Evolutionary conservation across 805 yeast species (phyloP), one percentile per base, ranked within the genome.

Genomic region (Barnettozyma sp.): DNA sequence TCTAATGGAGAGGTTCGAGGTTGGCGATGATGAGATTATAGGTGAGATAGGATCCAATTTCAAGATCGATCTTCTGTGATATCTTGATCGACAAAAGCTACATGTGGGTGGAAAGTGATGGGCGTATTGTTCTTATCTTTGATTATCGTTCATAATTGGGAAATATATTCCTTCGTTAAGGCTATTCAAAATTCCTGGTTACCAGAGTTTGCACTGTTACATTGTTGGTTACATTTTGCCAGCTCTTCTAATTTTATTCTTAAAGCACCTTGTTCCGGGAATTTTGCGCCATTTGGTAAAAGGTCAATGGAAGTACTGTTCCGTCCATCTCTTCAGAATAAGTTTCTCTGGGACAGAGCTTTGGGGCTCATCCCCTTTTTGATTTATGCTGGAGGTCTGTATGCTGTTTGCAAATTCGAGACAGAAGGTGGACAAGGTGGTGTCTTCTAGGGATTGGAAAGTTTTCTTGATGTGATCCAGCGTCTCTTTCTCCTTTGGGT

Each of bases 271-370:
- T n/a, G n/a, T n/a, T n/a, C n/a, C n/a, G n/a, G n/a, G n/a, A n/a
- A n/a, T n/a, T n/a, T n/a, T n/a, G n/a, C n/a, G n/a, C n/a, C n/a
- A n/a, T n/a, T n/a, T n/a, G n/a, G n/a, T n/a, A n/a, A n/a, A n/a
- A n/a, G n/a, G n/a, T 38, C 30, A 46, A 7, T 28, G 26, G 24
- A 52, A 51, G 37, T 51, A 52, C 35, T 49, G 55, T 21, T 52
- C 74, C 2, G 73, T 67, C 78, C 78, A 71, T 42, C 76, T 55
- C 19, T 66, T 65, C 33, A 70, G 40, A 26, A 71, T 43, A 14
- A 71, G 44, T 43, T 70, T 71, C 44, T 71, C 77, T 9, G 51
- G 39, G 25, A 47, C 52, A 1, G 49, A 40, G 28, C 45, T 48
- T 15, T 45, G 32, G 14, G 52, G 52, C 14, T 13, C 8, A 6